A percentile compares a stretch with the other conserved stretches of the same genome.
phyloP scores from a whole-genome alignment of 2,329 filamentous ascomycete species.

The Microascus cirrosus region DNA sequence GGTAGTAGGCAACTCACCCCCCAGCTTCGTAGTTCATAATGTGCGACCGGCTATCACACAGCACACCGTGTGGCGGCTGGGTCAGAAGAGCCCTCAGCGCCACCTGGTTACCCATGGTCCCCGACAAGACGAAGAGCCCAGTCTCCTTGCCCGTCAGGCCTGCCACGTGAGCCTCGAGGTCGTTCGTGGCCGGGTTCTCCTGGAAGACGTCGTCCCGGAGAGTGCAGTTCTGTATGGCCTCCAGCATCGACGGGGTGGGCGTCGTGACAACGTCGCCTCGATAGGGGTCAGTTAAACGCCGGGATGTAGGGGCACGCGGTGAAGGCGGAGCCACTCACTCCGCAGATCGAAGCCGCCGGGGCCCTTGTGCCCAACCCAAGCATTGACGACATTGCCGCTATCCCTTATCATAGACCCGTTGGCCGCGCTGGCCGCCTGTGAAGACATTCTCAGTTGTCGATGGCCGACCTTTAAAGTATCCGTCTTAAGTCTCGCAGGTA shows the following conservation, averaged over 20 bases:
- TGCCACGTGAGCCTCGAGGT: conserved; percentile 66
- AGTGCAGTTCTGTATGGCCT: conserved; percentile 62
- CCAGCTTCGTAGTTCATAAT: conserved; percentile 59
- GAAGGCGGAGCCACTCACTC: conserved; percentile 17
- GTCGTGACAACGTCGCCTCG: conserved; percentile 52
- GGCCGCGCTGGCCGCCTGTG: background rate
- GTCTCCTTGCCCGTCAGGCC: conserved; percentile 63
- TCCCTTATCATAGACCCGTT: background rate
- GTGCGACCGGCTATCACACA: conserved; percentile 71
- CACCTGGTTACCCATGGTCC: conserved; percentile 92
- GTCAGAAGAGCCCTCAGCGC: conserved; percentile 66
- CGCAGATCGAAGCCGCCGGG: conserved; percentile 26
- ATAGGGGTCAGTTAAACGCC: background rate
- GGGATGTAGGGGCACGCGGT: background rate
- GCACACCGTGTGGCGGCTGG: conserved; percentile 68
- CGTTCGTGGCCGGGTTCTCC: conserved; percentile 69
- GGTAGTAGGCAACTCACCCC: conserved; percentile 27
- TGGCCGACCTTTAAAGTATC: background rate
- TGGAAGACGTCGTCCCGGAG: conserved; percentile 75
- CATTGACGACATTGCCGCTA: background rate
- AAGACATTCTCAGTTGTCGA: background rate
- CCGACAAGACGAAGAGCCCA: conserved; percentile 72
- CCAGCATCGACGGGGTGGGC: conserved; percentile 71
- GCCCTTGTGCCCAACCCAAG: conserved; percentile 25
- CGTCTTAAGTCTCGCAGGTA: background rate